Conservation (phyloP, 139 green algal species). For the Chlorella sp. region DNA sequence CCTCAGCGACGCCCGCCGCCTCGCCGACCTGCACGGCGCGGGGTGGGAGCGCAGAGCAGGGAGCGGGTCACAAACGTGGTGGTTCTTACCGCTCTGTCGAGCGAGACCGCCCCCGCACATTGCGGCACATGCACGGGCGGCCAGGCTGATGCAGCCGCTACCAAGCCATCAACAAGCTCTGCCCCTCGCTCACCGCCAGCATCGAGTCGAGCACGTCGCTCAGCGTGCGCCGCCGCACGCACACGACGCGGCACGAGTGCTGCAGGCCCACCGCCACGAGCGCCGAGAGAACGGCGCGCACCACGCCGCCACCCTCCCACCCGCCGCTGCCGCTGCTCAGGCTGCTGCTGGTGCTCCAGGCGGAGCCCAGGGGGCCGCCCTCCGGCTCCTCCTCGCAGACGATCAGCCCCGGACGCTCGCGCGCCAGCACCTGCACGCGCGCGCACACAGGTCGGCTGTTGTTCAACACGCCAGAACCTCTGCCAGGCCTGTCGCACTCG, state of each 20-base stretch:
- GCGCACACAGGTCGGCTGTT: too few relatives aligned
- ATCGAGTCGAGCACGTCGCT: slow-evolving; percentile 84
- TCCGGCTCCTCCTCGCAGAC: slow-evolving; percentile 44
- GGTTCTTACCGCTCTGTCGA: background rate
- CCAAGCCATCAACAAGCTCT: background rate
- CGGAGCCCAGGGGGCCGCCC: background rate
- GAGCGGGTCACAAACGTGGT: background rate
- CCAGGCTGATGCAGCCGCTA: background rate
- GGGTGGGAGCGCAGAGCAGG: background rate
- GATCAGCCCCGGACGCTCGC: slow-evolving; percentile 68
- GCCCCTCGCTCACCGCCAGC: slow-evolving; percentile 35
- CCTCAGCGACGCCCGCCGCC: slow-evolving; percentile 55
- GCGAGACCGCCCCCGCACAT: background rate
- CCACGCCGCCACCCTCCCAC: slow-evolving; percentile 14
- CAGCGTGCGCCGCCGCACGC: slow-evolving; percentile 51
- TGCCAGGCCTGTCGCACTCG: too few relatives aligned
- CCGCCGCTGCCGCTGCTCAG: background rate
- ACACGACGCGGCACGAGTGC: slow-evolving; percentile 28
- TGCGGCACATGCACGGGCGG: background rate
- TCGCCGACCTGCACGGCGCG: slow-evolving; percentile 61
- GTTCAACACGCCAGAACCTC: too few relatives aligned
- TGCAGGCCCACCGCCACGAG: slow-evolving; percentile 39
- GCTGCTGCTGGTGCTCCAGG: background rate
- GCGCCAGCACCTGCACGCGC: slow-evolving; percentile 55
- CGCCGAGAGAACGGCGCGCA: slow-evolving; percentile 21